These are phyloP conservation scores for Aspergillus nomiae DNA, from an alignment of 2,329 filamentous ascomycete genomes.

Conservation along the genomic window DNA sequence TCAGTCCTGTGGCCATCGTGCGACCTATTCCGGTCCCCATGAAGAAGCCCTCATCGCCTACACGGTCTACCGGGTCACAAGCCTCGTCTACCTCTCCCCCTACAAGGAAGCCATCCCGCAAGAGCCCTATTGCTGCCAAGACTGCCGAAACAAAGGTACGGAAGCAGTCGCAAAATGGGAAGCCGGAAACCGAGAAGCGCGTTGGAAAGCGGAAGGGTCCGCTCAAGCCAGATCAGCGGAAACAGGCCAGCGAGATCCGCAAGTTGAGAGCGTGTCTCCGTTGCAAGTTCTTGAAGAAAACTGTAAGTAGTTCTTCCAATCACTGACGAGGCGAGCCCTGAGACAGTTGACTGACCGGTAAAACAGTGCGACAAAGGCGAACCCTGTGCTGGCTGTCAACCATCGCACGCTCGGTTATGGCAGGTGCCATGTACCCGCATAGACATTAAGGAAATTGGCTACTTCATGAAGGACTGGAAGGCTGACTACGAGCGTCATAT, in stretches of 20 bases:
- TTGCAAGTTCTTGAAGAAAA: slow-evolving; percentile 99
- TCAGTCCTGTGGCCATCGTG: slow-evolving; percentile 69
- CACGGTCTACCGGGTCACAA: slow-evolving; percentile 62
- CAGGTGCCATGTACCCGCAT: slow-evolving; percentile 97
- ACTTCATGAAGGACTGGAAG: slow-evolving; percentile 99
- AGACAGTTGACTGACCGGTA: neutral
- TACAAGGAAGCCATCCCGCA: slow-evolving; percentile 67
- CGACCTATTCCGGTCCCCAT: slow-evolving; percentile 62
- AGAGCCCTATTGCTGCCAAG: slow-evolving; percentile 78
- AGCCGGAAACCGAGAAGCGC: slow-evolving; percentile 90
- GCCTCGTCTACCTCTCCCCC: slow-evolving; percentile 66
- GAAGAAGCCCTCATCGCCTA: slow-evolving; percentile 55
- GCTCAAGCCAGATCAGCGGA: slow-evolving; percentile 87
- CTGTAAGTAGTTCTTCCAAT: slow-evolving; percentile 42
- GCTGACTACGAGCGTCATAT: slow-evolving; percentile 93
- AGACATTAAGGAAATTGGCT: slow-evolving; percentile 97
- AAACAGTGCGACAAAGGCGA: slow-evolving; percentile 84
- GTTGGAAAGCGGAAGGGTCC: slow-evolving; percentile 88
- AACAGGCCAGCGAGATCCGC: slow-evolving; percentile 94
- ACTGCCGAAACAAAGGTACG: slow-evolving; percentile 81
- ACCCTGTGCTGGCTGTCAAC: slow-evolving; percentile 92
- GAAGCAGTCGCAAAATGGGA: slow-evolving; percentile 70
- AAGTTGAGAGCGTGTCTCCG: slow-evolving; percentile 91
- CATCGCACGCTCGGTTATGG: slow-evolving; percentile 92
- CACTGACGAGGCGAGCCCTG: neutral